phyloP scores from a whole-genome alignment of 2,329 filamentous ascomycete species.

The Trichoderma hamatum region DNA sequence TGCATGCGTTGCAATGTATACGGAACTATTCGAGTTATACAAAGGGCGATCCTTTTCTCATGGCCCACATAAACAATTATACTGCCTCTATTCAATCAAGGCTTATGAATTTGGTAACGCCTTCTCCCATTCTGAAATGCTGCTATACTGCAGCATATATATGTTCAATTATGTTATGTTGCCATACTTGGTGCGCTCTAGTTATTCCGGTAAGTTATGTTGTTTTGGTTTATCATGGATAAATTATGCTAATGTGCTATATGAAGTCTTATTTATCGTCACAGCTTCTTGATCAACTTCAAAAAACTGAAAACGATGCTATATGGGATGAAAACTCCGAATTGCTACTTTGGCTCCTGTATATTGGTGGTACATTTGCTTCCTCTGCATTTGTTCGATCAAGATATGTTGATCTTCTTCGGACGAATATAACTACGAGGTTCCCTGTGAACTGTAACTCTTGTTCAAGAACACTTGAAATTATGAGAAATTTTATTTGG shows the following conservation, averaged over 20 bases:
- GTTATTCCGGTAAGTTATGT: not conserved
- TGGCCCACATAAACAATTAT: slow-evolving; percentile 5
- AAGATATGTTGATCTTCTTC: not conserved
- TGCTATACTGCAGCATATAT: slow-evolving; percentile 1
- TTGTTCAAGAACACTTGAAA: not conserved
- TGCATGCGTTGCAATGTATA: slow-evolving; percentile 4
- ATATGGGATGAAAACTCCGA: not conserved
- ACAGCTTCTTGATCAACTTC: not conserved
- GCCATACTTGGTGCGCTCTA: not conserved
- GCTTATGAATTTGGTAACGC: not conserved
- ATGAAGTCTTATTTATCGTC: slow-evolving; percentile 1
- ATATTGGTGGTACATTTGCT: slow-evolving; percentile 1
- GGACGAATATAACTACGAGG: not conserved
- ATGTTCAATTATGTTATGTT: slow-evolving; percentile 2
- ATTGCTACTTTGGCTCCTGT: not conserved
- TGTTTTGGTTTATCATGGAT: not conserved
- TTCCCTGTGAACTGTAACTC: not conserved
- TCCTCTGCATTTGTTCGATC: not conserved
- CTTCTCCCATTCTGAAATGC: not conserved
- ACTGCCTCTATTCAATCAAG: slow-evolving; percentile 5
- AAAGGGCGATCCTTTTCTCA: not conserved
- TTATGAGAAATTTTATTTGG: not conserved
- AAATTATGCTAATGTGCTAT: not conserved
- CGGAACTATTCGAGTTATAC: not conserved
- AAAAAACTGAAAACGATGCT: not conserved